phyloP scores from a whole-genome alignment of 2,329 filamentous ascomycete genomes.

The Trichoderma sp. region DNA sequence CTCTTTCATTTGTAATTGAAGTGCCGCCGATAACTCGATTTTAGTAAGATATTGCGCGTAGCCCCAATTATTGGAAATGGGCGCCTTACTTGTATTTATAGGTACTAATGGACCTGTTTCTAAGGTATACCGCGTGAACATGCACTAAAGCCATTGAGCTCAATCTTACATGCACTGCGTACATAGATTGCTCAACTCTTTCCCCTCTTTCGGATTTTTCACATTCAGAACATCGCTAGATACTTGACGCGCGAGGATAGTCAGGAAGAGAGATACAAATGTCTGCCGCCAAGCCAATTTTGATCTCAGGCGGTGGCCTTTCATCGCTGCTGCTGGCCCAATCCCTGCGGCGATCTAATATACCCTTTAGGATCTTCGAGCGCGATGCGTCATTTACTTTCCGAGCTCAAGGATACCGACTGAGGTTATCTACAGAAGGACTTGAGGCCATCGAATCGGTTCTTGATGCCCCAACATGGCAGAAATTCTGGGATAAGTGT shows the following conservation, averaged over 20 bases:
- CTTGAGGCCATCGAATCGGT: conserved; percentile 60
- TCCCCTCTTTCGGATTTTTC: background rate
- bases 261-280: conserved; percentile 8
- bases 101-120: background rate
- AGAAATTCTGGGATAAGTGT: conserved; percentile 57
- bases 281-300: conserved; percentile 34
- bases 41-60: background rate
- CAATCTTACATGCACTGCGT: background rate
- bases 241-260: background rate
- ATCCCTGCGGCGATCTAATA: conserved; percentile 39
- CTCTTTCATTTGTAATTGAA: background rate
- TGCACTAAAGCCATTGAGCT: background rate
- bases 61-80: background rate
- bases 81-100: background rate
- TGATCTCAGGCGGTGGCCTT: conserved; percentile 46
- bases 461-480: conserved; percentile 46
- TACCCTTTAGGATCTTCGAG: conserved; percentile 58
- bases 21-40: background rate
- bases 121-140: background rate
- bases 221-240: background rate
- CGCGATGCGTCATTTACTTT: conserved; percentile 50
- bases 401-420: conserved; percentile 61
- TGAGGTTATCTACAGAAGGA: conserved; percentile 56
- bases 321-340: conserved; percentile 45
- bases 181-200: background rate